Evolutionary conservation across 495 filamentous ascomycete genomes (phyloP), one percentile per base, ranked within the genome.

Genomic region (Baudoinia panamericana): DNA sequence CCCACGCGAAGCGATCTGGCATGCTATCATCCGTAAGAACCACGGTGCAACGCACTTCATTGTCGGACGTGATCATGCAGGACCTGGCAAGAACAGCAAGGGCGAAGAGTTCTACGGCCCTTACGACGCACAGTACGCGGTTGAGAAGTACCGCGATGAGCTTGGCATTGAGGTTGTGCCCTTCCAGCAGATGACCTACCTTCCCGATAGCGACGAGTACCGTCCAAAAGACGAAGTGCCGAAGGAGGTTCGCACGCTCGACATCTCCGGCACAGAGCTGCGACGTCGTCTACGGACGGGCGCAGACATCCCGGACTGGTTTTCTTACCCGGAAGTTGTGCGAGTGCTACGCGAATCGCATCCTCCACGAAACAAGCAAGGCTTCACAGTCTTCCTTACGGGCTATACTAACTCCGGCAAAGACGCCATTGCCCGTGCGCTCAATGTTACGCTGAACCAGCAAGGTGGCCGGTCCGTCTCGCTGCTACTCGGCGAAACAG

Each of bases 1-100:
- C 52, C 90, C 90, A 36, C 82, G 90, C 50, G 90, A 97, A 70
- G 90, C 90, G 49, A 86, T 97, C 66, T 97, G 90, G 90, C 90
- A 97, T 70, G 90, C 90, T 49, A 96, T 97, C 56, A 97, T 97
- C 72, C 85, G 90, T 54, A 97, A 96, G 75, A 97, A 97, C 65
- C 85, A 94, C 66, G 90, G 90, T 50, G 85, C 88, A 26, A 96
- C 92, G 11, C 90, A 97, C 72, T 97, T 97, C 74, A 97, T 97
- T 55, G 87, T 97, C 41, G 90, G 90, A 20, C 83, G 90, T 64
- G 90, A 97, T 61, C 90, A 97, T 61, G 90, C 90, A 52, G 90
- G 90, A 39, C 90, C 90, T 20, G 90, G 90, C 50, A 90, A 84
- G 69, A 96, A 96, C 74, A 84, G 78, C 67, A 80, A 85, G 66